Base-by-base conservation (phyloP, 2,329 filamentous ascomycete species). In the Lecanicillium sp. region DNA sequence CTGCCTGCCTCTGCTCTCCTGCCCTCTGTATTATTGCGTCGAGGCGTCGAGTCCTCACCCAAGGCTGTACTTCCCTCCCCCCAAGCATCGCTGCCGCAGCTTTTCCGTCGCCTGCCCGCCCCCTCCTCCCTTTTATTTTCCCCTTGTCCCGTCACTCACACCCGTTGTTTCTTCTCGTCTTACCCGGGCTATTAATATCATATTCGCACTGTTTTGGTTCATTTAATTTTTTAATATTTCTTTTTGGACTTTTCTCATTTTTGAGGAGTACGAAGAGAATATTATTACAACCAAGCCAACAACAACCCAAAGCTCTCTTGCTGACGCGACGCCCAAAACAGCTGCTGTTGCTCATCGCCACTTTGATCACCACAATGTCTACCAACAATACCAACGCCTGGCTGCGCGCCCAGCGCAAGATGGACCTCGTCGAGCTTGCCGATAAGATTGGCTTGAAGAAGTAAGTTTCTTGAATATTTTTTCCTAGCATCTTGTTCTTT, bases 351-450 rank as follows among this genome's bases (percentile, higher is more conserved):
- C 22, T 25, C 22, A 6, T 25, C 22, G 22, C 5, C 28, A 12
- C 17, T 35, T 32, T 36, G 33, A 13, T 33, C 34, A 32, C 33
- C 46, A 43, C 46, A 42, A 56, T 53, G 48, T 50, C 50, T 32
- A 55, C 52, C 42, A 48, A 52, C 25, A 40, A 46, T 47, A 73
- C 58, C 52, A 78, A 82, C 56, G 77, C 79, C 51, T 94, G 84
- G 78, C 72, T 95, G 58, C 76, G 81, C 61, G 74, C 75, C 60
- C 84, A 92, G 73, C 82, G 84, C 68, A 94, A 94, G 72, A 72
- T 71, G 51, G 86, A 90, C 48, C 75, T 95, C 41, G 61, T 78
- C 51, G 81, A 85, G 46, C 71, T 94, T 45, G 86, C 87, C 43
- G 76, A 85, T 48, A 65, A 71, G 33, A 73, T 84, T 45, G 82